phyloP scores from a whole-genome alignment of 1,139 yeast species.

The Pichia norvegensis region DNA sequence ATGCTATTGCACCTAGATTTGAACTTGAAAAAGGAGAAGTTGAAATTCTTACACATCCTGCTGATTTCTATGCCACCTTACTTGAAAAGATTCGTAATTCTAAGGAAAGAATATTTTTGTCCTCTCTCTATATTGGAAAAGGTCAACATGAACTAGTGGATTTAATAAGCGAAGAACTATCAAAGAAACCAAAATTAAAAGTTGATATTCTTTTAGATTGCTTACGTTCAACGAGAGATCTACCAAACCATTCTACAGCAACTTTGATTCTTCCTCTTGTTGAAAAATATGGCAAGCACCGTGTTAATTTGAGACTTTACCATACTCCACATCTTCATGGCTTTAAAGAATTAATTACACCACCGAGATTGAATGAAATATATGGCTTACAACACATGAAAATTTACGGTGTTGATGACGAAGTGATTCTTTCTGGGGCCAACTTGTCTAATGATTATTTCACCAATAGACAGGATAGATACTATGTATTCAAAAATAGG shows the following conservation, averaged over 20 bases:
- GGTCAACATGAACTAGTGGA: constrained; percentile 65
- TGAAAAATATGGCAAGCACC: constrained; percentile 52
- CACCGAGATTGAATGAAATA: constrained; percentile 84
- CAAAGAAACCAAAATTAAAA: constrained; percentile 48
- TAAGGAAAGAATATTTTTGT: constrained; percentile 60
- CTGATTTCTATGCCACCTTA: constrained; percentile 57
- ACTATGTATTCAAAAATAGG: constrained; percentile 58
- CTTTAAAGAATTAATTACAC: constrained; percentile 54
- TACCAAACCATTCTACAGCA: constrained; percentile 75
- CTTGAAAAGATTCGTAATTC: constrained; percentile 48
- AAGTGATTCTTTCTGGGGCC: constrained; percentile 84
- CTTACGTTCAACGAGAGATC: constrained; percentile 86
- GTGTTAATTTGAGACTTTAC: constrained; percentile 78
- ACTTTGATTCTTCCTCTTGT: constrained; percentile 62
- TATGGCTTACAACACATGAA: constrained; percentile 97
- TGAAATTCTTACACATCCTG: constrained; percentile 58
- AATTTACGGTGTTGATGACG: constrained; percentile 89
- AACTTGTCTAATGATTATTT: constrained; percentile 86
- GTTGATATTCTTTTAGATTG: constrained; percentile 80
- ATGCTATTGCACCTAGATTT: constrained; percentile 65
- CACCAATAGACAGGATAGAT: constrained; percentile 93
- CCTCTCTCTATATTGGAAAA: constrained; percentile 83
- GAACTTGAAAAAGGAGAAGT: constrained; percentile 53
- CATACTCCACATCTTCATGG: constrained; percentile 86
- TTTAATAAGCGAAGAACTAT: constrained; percentile 53